Conservation (phyloP, 208 protist species). For the Crithidia expoeki region DNA sequence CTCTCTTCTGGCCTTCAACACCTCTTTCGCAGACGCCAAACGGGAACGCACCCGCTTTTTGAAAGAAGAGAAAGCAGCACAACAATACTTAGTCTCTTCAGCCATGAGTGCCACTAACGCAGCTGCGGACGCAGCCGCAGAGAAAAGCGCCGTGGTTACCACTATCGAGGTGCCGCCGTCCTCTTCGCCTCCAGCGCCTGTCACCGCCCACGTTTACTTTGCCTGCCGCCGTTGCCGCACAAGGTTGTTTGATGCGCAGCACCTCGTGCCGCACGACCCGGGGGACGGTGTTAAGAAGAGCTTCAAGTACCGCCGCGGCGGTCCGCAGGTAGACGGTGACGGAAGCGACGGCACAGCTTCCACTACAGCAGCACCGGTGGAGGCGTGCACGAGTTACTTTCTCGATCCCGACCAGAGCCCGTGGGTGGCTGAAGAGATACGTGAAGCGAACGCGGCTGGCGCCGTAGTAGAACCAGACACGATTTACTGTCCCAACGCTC, state of each 20-base stretch:
- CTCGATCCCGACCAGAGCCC: slow-evolving; percentile 71
- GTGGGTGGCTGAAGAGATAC: slow-evolving; percentile 75
- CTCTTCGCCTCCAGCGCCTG: neutral
- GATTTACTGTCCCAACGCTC: slow-evolving; percentile 77
- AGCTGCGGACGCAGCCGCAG: too few relatives aligned
- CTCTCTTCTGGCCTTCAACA: too few relatives aligned
- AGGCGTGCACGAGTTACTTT: slow-evolving; percentile 83
- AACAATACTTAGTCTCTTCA: too few relatives aligned
- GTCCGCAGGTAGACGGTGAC: slow-evolving; percentile 12
- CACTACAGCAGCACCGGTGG: neutral
- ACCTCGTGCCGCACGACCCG: slow-evolving; percentile 59
- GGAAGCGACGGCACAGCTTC: neutral
- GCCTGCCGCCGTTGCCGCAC: slow-evolving; percentile 65
- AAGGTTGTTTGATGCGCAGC: slow-evolving; percentile 46
- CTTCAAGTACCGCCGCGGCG: slow-evolving; percentile 42
- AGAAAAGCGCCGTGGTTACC: too few relatives aligned
- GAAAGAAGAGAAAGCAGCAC: too few relatives aligned
- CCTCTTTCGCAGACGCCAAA: too few relatives aligned
- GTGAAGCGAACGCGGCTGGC: slow-evolving; percentile 40
- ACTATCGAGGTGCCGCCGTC: too few relatives aligned
- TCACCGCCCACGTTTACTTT: slow-evolving; percentile 31
- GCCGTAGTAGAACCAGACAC: slow-evolving; percentile 72
- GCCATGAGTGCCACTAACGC: too few relatives aligned
- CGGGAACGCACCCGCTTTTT: too few relatives aligned
- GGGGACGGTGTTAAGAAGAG: slow-evolving; percentile 46